These are phyloP conservation scores for Xylaria multiplex DNA, from an alignment of 2,329 filamentous ascomycete genomes.

Conservation along the genomic window DNA sequence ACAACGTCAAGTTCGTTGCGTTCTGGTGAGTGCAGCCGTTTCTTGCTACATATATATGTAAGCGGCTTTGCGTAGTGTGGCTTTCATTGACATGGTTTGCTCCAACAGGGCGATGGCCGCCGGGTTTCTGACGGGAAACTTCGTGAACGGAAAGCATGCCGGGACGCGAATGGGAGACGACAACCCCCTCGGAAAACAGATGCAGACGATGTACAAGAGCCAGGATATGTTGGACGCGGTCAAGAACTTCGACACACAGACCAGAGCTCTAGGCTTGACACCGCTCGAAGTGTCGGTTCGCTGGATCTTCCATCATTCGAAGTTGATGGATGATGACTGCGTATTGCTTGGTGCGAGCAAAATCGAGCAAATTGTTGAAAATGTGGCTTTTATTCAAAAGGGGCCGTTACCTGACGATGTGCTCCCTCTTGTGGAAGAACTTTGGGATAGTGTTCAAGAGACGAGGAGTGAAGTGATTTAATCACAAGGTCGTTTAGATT, in stretches of 20 bases:
- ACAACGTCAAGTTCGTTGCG: constrained; percentile 41
- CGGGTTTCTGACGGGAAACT: constrained; percentile 52
- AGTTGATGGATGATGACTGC: constrained; percentile 44
- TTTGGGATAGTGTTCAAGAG: constrained; percentile 42
- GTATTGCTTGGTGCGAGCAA: constrained; percentile 52
- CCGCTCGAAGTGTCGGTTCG: constrained; percentile 51
- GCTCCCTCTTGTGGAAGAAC: constrained; percentile 36
- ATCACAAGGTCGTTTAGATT: neutral
- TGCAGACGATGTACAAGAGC: constrained; percentile 46
- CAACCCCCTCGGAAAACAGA: constrained; percentile 35
- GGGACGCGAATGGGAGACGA: constrained; percentile 47
- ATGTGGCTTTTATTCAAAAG: constrained; percentile 44
- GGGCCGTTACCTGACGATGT: constrained; percentile 48
- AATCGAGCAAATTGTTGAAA: constrained; percentile 48
- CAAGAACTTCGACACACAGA: constrained; percentile 46
- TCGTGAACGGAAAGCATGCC: constrained; percentile 41
- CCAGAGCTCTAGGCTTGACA: constrained; percentile 41
- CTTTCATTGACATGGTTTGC: neutral
- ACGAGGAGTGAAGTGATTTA: constrained; percentile 33
- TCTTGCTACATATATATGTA: neutral
- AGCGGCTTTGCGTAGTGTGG: neutral
- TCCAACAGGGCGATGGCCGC: constrained; percentile 33
- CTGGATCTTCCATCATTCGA: constrained; percentile 50
- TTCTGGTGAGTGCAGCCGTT: constrained; percentile 32
- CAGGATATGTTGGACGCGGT: constrained; percentile 46